Conservation (phyloP, 2,329 filamentous ascomycete genomes). For the Calycina herbarum region DNA sequence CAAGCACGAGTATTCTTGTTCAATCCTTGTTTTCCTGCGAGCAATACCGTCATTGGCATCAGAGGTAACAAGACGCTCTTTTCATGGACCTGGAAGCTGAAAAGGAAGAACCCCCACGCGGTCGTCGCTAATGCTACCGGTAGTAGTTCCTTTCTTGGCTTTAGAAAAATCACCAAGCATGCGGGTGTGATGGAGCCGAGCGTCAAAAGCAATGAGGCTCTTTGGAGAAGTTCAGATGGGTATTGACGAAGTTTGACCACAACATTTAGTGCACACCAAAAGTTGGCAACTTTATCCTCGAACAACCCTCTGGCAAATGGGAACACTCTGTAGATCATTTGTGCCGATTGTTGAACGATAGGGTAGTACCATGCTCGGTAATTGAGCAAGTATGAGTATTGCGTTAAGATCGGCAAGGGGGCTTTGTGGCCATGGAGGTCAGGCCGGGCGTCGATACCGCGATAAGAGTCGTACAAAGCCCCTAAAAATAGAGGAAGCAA, state of each 20-base stretch:
- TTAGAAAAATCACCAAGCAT: conserved; percentile 75
- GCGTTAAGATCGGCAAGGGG: conserved; percentile 61
- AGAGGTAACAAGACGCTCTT: conserved; percentile 93
- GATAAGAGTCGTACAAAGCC: conserved; percentile 66
- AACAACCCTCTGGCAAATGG: conserved; percentile 95
- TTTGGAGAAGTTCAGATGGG: conserved; percentile 70
- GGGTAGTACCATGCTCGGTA: conserved; percentile 71
- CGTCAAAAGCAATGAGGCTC: conserved; percentile 72
- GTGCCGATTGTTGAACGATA: conserved; percentile 72
- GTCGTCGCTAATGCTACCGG: conserved; percentile 80
- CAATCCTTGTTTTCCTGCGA: conserved; percentile 77
- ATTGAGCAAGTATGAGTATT: conserved; percentile 59
- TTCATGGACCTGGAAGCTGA: conserved; percentile 97
- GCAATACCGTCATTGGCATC: conserved; percentile 86
- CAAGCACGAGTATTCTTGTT: conserved; percentile 76
- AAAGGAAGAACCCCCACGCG: conserved; percentile 96
- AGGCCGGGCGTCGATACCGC: conserved; percentile 58
- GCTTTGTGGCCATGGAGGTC: conserved; percentile 59
- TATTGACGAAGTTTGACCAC: conserved; percentile 83
- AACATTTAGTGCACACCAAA: conserved; percentile 93
- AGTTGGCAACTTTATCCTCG: conserved; percentile 98
- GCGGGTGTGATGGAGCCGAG: conserved; percentile 75
- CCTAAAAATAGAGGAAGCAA: conserved; percentile 75
- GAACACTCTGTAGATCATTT: conserved; percentile 89
- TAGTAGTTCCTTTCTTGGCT: conserved; percentile 73